Evolutionary conservation across 805 yeast species (phyloP).

Genomic region (Yarrowia sp.): DNA sequence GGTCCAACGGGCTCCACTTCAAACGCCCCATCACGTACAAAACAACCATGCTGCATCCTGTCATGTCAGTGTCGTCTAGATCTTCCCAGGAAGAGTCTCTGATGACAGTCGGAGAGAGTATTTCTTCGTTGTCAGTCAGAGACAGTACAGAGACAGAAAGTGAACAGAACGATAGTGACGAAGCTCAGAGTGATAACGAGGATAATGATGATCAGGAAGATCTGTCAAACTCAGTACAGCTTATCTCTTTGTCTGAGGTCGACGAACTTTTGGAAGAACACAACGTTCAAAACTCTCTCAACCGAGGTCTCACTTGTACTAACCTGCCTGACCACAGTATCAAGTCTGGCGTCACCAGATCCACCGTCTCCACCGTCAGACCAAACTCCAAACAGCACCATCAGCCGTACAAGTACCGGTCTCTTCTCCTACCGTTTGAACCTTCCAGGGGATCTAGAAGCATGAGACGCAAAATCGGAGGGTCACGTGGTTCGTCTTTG

Average conservation of each 20-base stretch:
- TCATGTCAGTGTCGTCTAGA: conserved; percentile 24
- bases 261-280: conserved; percentile 4
- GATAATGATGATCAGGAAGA: background rate
- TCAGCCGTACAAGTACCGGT: conserved; percentile 37
- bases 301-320: conserved; percentile 13
- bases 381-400: conserved; percentile 7
- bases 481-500: conserved; percentile 8
- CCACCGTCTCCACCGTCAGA: conserved; percentile 13
- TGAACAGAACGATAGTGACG: background rate
- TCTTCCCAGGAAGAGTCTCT: conserved; percentile 23
- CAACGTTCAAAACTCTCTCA: background rate
- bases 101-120: conserved; percentile 4
- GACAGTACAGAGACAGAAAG: background rate
- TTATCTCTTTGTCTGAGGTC: background rate
- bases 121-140: conserved; percentile 2
- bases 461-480: conserved; percentile 10
- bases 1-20: conserved; percentile 40
- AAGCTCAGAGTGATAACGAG: background rate
- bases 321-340: conserved; percentile 3
- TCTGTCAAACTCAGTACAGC: background rate
- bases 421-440: conserved; percentile 21
- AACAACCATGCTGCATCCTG: conserved; percentile 19
- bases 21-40: conserved; percentile 27
- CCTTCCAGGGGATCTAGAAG: background rate
- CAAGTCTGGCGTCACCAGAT: conserved; percentile 20